Evolutionary conservation across 805 yeast genomes (phyloP).

Genomic region (Saccharomyces jurei): DNA sequence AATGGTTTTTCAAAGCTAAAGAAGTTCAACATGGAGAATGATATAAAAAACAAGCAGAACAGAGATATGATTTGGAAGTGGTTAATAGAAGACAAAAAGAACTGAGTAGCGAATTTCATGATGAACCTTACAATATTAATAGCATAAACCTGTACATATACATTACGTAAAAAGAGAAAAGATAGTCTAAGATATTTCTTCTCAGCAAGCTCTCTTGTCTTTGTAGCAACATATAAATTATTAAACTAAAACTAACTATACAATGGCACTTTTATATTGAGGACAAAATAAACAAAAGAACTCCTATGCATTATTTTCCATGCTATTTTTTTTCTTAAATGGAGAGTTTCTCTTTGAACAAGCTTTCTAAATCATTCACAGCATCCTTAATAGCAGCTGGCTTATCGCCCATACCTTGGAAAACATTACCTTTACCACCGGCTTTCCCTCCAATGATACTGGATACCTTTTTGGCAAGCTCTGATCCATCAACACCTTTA

Average conservation of each 20-base stretch:
- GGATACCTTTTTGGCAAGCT: conserved; percentile 64
- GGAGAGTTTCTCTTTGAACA: conserved; percentile 50
- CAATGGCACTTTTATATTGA: neutral
- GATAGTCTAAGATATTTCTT: neutral
- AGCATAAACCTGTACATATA: neutral
- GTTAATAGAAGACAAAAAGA: conserved; percentile 39
- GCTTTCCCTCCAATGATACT: conserved; percentile 87
- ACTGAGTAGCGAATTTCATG: neutral
- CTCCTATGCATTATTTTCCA: neutral
- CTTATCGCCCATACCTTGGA: conserved; percentile 95
- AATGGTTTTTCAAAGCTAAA: conserved; percentile 1
- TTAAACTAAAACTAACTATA: neutral
- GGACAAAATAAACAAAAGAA: neutral
- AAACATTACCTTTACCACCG: conserved; percentile 95
- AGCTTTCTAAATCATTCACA: conserved; percentile 54
- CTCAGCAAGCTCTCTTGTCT: neutral
- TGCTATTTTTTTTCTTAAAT: conserved; percentile 7
- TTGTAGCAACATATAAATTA: neutral
- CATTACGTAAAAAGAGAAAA: neutral
- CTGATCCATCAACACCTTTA: conserved; percentile 68
- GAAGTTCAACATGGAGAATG: neutral
- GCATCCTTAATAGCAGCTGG: conserved; percentile 65
- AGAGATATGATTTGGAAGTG: conserved; percentile 49
- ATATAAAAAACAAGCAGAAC: conserved; percentile 20
- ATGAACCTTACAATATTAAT: neutral